Evolutionary conservation across 768 basidiomycete species (phyloP).

Genomic region (Cyclocybe aegerita): DNA sequence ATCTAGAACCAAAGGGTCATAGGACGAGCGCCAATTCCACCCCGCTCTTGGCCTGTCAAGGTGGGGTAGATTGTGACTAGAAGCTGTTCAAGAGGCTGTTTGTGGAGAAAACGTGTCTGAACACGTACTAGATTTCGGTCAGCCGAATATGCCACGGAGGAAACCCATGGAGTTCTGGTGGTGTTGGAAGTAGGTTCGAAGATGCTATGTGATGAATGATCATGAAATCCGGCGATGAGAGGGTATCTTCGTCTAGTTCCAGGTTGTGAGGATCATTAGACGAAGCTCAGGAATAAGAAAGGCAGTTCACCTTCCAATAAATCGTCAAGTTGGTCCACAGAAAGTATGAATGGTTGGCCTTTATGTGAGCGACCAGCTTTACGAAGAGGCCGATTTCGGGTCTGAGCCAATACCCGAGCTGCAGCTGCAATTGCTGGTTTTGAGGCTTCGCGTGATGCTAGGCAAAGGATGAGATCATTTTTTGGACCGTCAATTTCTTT

Average conservation of each 20-base stretch:
- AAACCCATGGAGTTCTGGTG: constrained; percentile 71
- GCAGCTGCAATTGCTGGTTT: constrained; percentile 65
- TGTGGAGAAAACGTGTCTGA: constrained; percentile 17
- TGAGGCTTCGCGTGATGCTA: constrained; percentile 58
- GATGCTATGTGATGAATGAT: constrained; percentile 63
- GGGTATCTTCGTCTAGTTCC: constrained; percentile 44
- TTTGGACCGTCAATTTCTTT: not conserved
- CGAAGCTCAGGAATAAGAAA: not conserved
- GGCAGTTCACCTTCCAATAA: constrained; percentile 57
- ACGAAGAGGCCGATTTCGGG: constrained; percentile 19
- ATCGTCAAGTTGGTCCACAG: constrained; percentile 44
- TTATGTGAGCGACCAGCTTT: constrained; percentile 18
- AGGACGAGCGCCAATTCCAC: constrained; percentile 9
- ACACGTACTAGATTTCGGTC: constrained; percentile 71
- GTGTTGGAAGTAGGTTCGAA: constrained; percentile 32
- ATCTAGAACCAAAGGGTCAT: constrained; percentile 34
- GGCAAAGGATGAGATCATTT: constrained; percentile 44
- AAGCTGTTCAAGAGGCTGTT: constrained; percentile 6
- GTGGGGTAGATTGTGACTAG: constrained; percentile 30
- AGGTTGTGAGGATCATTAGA: constrained; percentile 5
- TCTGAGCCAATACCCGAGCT: constrained; percentile 45
- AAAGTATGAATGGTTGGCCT: constrained; percentile 30
- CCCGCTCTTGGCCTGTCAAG: constrained; percentile 7
- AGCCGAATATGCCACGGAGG: constrained; percentile 87
- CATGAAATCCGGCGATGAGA: constrained; percentile 75